These are phyloP conservation scores for Fragaria ananassa DNA, from an alignment of 306 rosid genomes.

Conservation along the genomic window DNA sequence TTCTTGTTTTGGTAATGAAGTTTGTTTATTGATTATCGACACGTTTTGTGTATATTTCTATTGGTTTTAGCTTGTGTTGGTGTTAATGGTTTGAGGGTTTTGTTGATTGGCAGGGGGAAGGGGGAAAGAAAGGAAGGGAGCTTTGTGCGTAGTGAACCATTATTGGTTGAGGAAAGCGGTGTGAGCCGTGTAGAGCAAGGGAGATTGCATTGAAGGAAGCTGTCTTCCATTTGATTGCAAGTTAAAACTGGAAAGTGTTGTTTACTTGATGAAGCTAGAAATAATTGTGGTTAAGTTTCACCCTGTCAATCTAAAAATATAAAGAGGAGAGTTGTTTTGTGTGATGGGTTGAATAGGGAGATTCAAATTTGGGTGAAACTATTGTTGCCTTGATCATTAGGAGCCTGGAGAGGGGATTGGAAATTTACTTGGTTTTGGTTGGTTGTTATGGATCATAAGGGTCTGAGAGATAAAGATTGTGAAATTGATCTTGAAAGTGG, in stretches of 20 bases:
- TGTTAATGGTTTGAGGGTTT: slow-evolving; percentile 35
- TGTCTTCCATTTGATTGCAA: slow-evolving; percentile 24
- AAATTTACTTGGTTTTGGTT: slow-evolving; percentile 26
- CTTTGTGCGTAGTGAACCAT: slow-evolving; percentile 14
- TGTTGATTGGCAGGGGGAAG: slow-evolving; percentile 18
- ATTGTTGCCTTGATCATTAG: slow-evolving; percentile 23
- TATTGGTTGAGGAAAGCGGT: slow-evolving; percentile 18
- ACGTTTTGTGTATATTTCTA: not conserved
- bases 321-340: slow-evolving; percentile 16
- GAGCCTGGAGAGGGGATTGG: slow-evolving; percentile 11
- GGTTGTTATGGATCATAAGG: slow-evolving; percentile 46
- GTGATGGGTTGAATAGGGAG: slow-evolving; percentile 34
- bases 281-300: slow-evolving; percentile 16
- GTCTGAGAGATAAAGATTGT: slow-evolving; percentile 38
- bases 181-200: slow-evolving; percentile 23
- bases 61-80: not conserved
- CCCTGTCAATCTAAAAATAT: slow-evolving; percentile 10
- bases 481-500: slow-evolving; percentile 77
- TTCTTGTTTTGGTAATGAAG: not conserved
- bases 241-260: slow-evolving; percentile 23
- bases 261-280: slow-evolving; percentile 27
- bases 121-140: slow-evolving; percentile 3
- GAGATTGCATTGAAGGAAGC: slow-evolving; percentile 18
- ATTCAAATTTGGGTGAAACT: slow-evolving; percentile 6
- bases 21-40: not conserved